phyloP scores from a whole-genome alignment of 371 early-diverging fungal species.

The Circinella umbellata region DNA sequence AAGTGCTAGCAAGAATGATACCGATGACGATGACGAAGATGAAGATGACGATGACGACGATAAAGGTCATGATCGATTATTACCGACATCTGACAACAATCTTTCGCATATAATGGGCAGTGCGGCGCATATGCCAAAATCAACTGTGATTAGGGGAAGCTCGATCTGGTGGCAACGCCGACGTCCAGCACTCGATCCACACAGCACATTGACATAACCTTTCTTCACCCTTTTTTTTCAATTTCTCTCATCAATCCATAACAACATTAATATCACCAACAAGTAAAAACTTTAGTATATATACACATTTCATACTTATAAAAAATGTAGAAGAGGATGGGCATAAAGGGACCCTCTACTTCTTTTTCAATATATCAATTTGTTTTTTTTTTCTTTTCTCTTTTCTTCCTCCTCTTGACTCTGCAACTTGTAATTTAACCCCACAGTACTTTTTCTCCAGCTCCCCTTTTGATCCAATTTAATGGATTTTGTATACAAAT shows the following conservation, averaged over 20 bases:
- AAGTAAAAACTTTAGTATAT: background rate
- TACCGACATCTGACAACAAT: constrained; percentile 21
- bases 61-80: constrained; percentile 1
- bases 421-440: constrained; percentile 2
- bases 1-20: constrained; percentile 38
- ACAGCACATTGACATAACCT: background rate
- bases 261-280: too few relatives aligned
- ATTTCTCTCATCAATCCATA: too few relatives aligned
- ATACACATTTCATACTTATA: background rate
- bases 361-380: background rate
- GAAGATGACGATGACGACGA: constrained; percentile 10
- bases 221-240: background rate
- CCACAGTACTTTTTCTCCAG: background rate
- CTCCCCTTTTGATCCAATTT: background rate
- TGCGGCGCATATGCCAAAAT: constrained; percentile 35
- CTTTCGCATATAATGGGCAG: constrained; percentile 28
- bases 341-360: background rate
- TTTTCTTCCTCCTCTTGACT: background rate
- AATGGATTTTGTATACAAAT: background rate
- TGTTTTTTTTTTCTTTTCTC: too few relatives aligned
- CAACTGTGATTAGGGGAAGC: constrained; percentile 43
- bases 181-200: constrained; percentile 16
- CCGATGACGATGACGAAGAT: constrained; percentile 19
- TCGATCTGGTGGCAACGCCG: constrained; percentile 55
- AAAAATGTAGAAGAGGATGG: constrained; percentile 1